Base-by-base conservation (phyloP, 352 stramenopile species). In the Blastocystis sp. region DNA sequence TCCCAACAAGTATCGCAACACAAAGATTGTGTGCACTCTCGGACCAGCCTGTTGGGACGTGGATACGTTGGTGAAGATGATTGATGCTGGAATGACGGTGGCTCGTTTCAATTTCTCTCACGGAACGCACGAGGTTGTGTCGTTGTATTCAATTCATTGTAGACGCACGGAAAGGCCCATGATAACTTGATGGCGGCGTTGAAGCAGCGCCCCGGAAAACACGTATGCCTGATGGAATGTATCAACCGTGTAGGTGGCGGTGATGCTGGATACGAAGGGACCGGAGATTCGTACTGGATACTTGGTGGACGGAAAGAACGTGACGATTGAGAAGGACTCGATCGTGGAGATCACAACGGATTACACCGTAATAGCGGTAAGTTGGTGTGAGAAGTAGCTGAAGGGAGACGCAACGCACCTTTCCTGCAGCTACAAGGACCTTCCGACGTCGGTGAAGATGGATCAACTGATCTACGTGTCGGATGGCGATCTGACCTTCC, bases 71-170 rank as follows among this genome's bases (percentile, higher is more conserved):
- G 93, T 94, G 27, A 86, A 94, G 71, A 88, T 96, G 11, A 94
- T 97, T 65, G 91, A 96, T 73, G 89, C 88, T 69, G 95, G 96
- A 85, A 97, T 99, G 93, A 96, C 94, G 87, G 91, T 98, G 18
- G 97, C 97, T 87, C 92, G 96, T 57, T 91, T 99, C 76, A 99
- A 99, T 89, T 99, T 99, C 89, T 98, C 94, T 53, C 96, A 99
- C 89, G 96, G 95, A 51, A 97, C 97, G 69, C 94, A 95, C 84
- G 93, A 94, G 72, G 94, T 77, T 42, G 1, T 73, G 0, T 9
- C 8, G 6, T 44, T n/a, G 1, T 16, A 44, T 27, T 51, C 0
- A n/a, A 27, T 21, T 4, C 9, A 38, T 1, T 49, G 11, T 85
- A 85, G 75, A 72, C 75, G 27, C 75, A 85, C 36, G 75, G 63